A percentile compares a stretch with the other conserved stretches of the same genome.
Evolutionary conservation across 176 grass and related monocot genomes (phyloP).

Genomic region (Bromus sterilis): DNA sequence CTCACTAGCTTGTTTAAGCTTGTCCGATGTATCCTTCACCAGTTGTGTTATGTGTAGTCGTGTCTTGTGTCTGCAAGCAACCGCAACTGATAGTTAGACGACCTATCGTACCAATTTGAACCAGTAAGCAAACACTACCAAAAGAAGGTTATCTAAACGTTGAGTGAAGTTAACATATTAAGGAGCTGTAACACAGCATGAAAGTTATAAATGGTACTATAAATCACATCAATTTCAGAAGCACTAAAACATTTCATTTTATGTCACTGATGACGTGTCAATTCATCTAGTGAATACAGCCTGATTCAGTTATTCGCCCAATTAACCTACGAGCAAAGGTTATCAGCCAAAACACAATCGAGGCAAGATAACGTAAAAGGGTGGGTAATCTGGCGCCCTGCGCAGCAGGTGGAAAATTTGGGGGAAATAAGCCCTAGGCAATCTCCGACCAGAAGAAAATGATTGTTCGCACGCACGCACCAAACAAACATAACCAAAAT

Average conservation of each 20-base stretch:
- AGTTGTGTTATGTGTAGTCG: slow-evolving; percentile 67
- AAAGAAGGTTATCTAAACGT: neutral
- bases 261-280: neutral
- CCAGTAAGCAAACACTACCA: neutral
- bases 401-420: neutral
- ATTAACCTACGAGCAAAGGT: neutral
- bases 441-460: neutral
- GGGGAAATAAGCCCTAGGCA: neutral
- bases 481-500: neutral
- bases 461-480: neutral
- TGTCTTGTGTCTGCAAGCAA: slow-evolving; percentile 66
- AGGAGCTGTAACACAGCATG: neutral
- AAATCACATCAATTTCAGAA: neutral
- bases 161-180: neutral
- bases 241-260: neutral
- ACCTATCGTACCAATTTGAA: neutral
- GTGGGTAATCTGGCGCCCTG: neutral
- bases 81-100: neutral
- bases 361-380: neutral
- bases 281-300: neutral
- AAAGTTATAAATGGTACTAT: neutral
- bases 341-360: neutral
- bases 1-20: slow-evolving; percentile 92
- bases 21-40: slow-evolving; percentile 90
- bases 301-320: neutral